A percentile compares a stretch with the other conserved stretches of the same genome.
Evolutionary conservation across 1,139 yeast species (phyloP).

Genomic region (Sugiyamaella sp.): DNA sequence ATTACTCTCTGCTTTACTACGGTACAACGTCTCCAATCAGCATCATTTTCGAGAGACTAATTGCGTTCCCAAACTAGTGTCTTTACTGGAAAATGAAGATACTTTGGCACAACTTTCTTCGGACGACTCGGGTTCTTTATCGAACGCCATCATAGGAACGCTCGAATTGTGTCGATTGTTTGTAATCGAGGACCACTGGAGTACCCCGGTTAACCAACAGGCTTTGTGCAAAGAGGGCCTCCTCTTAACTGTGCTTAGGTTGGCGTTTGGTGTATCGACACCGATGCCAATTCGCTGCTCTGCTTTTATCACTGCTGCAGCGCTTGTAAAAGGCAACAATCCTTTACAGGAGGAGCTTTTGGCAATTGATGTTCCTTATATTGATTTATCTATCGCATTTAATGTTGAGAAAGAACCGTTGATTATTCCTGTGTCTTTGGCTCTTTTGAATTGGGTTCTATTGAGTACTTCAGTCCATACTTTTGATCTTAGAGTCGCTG

Average conservation of each 20-base stretch:
- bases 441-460: constrained; percentile 81
- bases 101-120: constrained; percentile 21
- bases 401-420: constrained; percentile 34
- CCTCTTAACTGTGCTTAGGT: constrained; percentile 62
- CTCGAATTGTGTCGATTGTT: constrained; percentile 75
- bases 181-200: constrained; percentile 74
- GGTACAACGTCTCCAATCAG: constrained; percentile 89
- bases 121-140: constrained; percentile 25
- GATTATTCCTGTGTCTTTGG: constrained; percentile 67
- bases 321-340: constrained; percentile 65
- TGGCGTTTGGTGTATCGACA: constrained; percentile 65
- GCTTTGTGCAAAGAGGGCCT: constrained; percentile 65
- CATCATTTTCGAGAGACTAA: constrained; percentile 84
- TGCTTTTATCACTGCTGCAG: constrained; percentile 76
- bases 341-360: constrained; percentile 70
- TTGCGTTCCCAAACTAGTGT: constrained; percentile 66
- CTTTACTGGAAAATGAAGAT: constrained; percentile 46
- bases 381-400: constrained; percentile 76
- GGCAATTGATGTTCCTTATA: constrained; percentile 85
- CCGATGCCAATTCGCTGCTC: constrained; percentile 64
- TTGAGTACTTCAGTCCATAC: constrained; percentile 78
- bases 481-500: constrained; percentile 77
- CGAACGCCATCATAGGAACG: constrained; percentile 58
- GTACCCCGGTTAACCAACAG: constrained; percentile 62
- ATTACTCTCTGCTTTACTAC: constrained; percentile 68